These are phyloP conservation scores for Limonomyces culmigenus DNA, from an alignment of 1,284 basidiomycete genomes.

Conservation along the genomic window DNA sequence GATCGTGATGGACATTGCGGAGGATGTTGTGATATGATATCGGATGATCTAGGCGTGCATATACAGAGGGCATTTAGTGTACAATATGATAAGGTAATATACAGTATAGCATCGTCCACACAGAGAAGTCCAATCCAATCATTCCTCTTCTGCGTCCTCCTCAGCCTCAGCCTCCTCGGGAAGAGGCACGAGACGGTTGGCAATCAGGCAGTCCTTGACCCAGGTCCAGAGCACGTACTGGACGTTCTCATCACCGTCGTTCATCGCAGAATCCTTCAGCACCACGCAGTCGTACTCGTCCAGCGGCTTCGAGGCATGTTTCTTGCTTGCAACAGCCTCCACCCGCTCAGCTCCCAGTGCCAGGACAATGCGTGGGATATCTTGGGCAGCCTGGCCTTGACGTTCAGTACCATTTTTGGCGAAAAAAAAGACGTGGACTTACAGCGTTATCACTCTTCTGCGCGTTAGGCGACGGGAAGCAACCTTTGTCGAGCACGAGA, in stretches of 20 bases:
- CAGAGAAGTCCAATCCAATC: too few species aligned
- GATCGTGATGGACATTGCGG: constrained; percentile 52
- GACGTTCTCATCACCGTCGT: constrained; percentile 13
- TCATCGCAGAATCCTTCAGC: constrained; percentile 28
- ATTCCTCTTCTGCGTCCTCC: too few species aligned
- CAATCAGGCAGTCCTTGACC: constrained; percentile 71
- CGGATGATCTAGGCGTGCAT: too few species aligned
- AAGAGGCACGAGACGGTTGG: constrained; percentile 7
- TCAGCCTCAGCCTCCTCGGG: too few species aligned
- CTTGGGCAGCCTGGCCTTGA: constrained; percentile 15
- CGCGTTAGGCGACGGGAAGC: too few species aligned
- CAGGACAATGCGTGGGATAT: constrained; percentile 40
- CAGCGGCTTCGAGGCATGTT: constrained; percentile 21
- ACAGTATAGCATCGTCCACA: too few species aligned
- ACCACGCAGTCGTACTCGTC: constrained; percentile 47
- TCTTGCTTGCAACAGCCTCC: constrained; percentile 28
- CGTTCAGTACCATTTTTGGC: too few species aligned
- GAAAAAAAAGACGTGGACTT: too few species aligned
- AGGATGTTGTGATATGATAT: not conserved
- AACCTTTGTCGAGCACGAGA: too few species aligned
- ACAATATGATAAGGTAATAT: too few species aligned
- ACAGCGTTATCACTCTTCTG: too few species aligned
- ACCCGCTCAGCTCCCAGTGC: constrained; percentile 60
- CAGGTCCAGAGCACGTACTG: constrained; percentile 39
- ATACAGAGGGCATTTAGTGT: too few species aligned